Evolutionary conservation across 2,329 filamentous ascomycete species (phyloP), one percentile per base, ranked within the genome.

Genomic region (Helotiales sp.): DNA sequence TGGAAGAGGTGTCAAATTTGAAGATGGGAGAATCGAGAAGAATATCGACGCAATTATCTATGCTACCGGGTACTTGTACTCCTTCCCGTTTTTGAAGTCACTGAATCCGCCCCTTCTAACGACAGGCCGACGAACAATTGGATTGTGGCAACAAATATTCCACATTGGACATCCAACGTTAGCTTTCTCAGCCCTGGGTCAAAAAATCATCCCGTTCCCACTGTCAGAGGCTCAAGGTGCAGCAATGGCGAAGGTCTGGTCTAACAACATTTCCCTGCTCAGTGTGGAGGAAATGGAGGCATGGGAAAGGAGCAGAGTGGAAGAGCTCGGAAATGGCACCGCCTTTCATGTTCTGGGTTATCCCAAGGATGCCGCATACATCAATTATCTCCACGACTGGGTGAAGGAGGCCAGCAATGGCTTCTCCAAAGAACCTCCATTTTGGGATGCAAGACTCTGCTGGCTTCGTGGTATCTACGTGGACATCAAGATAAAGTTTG

Each of bases 31-130:
- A 0, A 75, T 90, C 10, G 91, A 93, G 75, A 80, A 80, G 2
- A 81, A 89, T 37, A 79, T 98, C 64, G 94, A 97, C 74, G 86
- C 87, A 1, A 81, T 97, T 6, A 77, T 98, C 30, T 97, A 95
- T 78, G 94, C 92, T 77, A 97, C 95, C 0, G 95, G 95, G 0
- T 98, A 96, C 75, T 86, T 97, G 65, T 97, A 92, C 79, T 89
- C 90, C 5, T 91, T 91, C 66, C 93, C 93, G 0, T 97, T 97
- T 75, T 77, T 90, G 4, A 76, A 77, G 13, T 76, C 79, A 2
- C 71, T 86, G 4, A 74, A 80, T 15, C 79, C 88, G 0, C 82
- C 86, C 0, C 76, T 93, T 1, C 84, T 94, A 64, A 89, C 86
- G 0, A 86, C 88, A 63, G 94, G 94, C 0, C 85, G 85, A 37